Evolutionary conservation across 73 alveolate genomes (phyloP).

Genomic region (Paramecium bursaria): DNA sequence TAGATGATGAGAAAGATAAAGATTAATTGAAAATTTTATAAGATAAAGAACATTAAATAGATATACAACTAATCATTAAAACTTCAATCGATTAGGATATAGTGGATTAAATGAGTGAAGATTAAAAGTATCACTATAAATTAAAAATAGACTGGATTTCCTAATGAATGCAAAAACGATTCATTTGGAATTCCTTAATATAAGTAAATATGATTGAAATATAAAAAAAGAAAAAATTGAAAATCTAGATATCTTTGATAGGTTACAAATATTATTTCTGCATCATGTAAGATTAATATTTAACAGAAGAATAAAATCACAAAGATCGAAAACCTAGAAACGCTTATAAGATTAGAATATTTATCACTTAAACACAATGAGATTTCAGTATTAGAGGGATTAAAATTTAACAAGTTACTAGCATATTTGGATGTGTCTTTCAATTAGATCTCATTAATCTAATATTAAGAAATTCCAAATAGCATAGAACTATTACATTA

Average conservation of each 20-base stretch:
- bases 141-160: slow-evolving; percentile 2
- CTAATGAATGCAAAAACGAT: slow-evolving; percentile 10
- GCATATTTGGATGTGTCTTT: slow-evolving; percentile 21
- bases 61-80: not conserved
- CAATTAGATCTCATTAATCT: not conserved
- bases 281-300: too few species aligned
- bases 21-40: too few species aligned
- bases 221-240: too few species aligned
- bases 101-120: slow-evolving; percentile 28
- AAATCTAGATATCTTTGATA: slow-evolving; percentile 19
- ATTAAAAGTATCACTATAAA: not conserved
- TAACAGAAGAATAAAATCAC: slow-evolving; percentile 30
- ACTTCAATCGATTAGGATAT: slow-evolving; percentile 17
- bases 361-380: slow-evolving; percentile 1
- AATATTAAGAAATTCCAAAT: not conserved
- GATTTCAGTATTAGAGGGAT: slow-evolving; percentile 12
- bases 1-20: too few species aligned
- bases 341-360: slow-evolving; percentile 16
- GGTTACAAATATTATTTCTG: slow-evolving; percentile 15
- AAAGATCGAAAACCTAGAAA: slow-evolving; percentile 6
- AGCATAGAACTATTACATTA: slow-evolving; percentile 12
- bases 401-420: not conserved
- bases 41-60: slow-evolving; percentile 26
- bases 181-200: slow-evolving; percentile 27
- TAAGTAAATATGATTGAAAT: too few species aligned